A percentile compares a stretch with the other conserved stretches of the same genome.
Conservation (phyloP, 306 rosid genomes). For the Cyamopsis tetragonoloba region DNA sequence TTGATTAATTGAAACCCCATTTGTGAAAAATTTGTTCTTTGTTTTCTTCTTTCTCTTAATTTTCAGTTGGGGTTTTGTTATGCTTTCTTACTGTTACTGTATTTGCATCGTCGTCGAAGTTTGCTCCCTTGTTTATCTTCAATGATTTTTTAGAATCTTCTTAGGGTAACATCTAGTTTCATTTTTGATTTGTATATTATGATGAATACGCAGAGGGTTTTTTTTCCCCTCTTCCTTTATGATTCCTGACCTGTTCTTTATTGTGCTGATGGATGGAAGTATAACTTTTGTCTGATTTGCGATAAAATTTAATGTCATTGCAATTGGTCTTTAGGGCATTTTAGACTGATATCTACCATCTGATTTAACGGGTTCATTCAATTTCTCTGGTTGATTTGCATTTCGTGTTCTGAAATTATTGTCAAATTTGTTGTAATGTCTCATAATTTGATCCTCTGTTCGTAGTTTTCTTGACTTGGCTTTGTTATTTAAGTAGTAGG, state of each 20-base stretch:
- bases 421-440: background rate
- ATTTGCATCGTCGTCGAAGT: background rate
- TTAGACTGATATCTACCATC: slow-evolving; percentile 7
- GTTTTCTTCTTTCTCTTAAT: background rate
- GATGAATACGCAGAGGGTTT: slow-evolving; percentile 7
- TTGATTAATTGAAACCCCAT: slow-evolving; percentile 24
- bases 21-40: slow-evolving; percentile 5
- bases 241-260: slow-evolving; percentile 13
- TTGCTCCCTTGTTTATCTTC: background rate
- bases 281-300: background rate
- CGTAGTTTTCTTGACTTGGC: background rate
- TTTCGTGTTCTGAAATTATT: background rate
- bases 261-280: background rate
- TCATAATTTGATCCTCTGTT: background rate
- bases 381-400: slow-evolving; percentile 17
- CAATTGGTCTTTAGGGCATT: background rate
- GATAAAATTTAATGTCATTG: background rate
- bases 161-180: background rate
- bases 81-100: background rate
- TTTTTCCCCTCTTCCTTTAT: no score
- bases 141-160: background rate
- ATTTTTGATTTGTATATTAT: slow-evolving; percentile 6
- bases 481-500: background rate
- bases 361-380: background rate
- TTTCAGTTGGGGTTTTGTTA: slow-evolving; percentile 18